A percentile compares a stretch with the other conserved stretches of the same genome.
Evolutionary conservation across 169 alveolate genomes (phyloP).

Genomic region (Cryptosporidium parvum): DNA sequence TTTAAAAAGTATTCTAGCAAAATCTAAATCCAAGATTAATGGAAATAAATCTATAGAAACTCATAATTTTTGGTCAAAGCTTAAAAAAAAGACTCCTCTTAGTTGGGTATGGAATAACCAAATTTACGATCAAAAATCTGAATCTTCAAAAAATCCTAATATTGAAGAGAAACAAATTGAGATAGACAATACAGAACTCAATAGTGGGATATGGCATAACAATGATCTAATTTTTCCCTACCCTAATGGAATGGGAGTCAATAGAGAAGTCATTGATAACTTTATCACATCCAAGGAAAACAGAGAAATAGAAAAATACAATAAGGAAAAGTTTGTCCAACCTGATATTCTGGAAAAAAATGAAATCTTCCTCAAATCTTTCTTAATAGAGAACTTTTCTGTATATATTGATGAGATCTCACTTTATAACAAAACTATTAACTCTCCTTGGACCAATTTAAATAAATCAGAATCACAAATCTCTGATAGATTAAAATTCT

Average conservation of each 20-base stretch:
- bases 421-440: not conserved
- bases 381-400: constrained; percentile 38
- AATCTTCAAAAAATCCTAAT: not conserved
- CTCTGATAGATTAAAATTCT: not conserved
- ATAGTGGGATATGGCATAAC: not conserved
- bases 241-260: constrained; percentile 41
- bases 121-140: not conserved
- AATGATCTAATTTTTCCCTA: constrained; percentile 16
- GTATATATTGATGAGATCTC: constrained; percentile 39
- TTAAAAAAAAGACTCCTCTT: constrained; percentile 41
- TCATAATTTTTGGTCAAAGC: constrained; percentile 44
- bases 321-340: constrained; percentile 12
- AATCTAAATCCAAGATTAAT: not conserved
- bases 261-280: constrained; percentile 21
- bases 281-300: constrained; percentile 18
- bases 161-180: not conserved
- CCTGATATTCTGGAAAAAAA: constrained; percentile 1
- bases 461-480: not conserved
- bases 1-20: not conserved
- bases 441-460: constrained; percentile 1
- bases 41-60: not conserved
- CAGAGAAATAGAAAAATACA: constrained; percentile 31
- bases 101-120: constrained; percentile 55
- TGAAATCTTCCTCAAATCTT: constrained; percentile 58
- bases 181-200: not conserved